A percentile compares a stretch with the other conserved stretches of the same genome.
These are phyloP conservation scores for Vinca minor DNA, from an alignment of 257 asterid genomes.

Conservation along the genomic window DNA sequence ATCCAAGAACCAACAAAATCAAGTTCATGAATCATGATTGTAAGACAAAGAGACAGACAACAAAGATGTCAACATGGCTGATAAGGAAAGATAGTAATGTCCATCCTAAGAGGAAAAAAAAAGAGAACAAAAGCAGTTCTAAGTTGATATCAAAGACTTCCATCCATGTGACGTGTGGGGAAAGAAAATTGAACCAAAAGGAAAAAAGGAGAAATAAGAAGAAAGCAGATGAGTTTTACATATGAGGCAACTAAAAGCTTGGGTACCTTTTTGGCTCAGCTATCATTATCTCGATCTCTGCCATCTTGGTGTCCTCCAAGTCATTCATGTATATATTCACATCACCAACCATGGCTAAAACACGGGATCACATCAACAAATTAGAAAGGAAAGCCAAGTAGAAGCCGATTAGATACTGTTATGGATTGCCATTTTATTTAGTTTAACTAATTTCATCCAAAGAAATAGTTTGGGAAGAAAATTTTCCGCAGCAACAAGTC, in stretches of 20 bases:
- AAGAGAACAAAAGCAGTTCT: not conserved
- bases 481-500: not conserved
- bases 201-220: not conserved
- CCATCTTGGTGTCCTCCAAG: conserved; percentile 60
- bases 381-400: not conserved
- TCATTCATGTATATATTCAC: conserved; percentile 88
- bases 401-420: not conserved
- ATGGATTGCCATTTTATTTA: not conserved
- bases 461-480: not conserved
- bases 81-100: not conserved
- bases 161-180: no score
- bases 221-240: not conserved
- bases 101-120: not conserved
- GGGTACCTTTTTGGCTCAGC: conserved; percentile 71
- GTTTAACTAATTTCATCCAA: not conserved
- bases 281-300: conserved; percentile 89
- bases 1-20: no score
- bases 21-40: not conserved
- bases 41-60: not conserved
- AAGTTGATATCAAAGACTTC: not conserved
- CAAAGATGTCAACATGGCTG: not conserved
- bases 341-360: conserved; percentile 87
- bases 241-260: conserved; percentile 1
- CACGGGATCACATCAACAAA: not conserved
- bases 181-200: not conserved